Conservation (phyloP, 176 grass and related monocot genomes). For the Bonia amplexicaulis region DNA sequence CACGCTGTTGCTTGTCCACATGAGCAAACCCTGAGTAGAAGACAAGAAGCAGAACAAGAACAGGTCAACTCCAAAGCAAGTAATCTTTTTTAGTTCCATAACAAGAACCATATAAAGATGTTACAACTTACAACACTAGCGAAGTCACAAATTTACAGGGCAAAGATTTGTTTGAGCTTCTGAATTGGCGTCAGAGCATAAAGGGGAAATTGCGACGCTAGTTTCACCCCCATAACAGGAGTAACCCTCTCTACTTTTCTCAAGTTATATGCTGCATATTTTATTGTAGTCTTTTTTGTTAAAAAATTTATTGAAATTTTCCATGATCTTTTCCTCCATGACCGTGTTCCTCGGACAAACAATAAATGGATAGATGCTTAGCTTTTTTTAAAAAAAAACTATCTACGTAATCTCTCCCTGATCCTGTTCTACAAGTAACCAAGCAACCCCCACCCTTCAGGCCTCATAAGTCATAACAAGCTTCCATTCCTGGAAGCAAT, state of each 20-base stretch:
- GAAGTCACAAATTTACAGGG: background rate
- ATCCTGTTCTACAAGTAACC: background rate
- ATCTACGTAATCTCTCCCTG: background rate
- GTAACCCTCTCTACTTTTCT: background rate
- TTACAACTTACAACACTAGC: background rate
- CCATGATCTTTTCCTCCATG: background rate
- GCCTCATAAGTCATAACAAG: background rate
- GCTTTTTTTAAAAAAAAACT: background rate
- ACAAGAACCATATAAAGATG: background rate
- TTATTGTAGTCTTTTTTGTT: background rate
- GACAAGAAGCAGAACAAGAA: background rate
- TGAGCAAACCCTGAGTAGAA: slow-evolving; percentile 30
- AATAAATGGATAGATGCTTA: background rate
- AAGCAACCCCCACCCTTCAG: background rate
- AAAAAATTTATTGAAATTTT: background rate
- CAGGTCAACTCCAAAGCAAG: slow-evolving; percentile 21
- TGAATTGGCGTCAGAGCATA: background rate
- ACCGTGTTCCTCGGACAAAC: background rate
- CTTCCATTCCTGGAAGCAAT: background rate
- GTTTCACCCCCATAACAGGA: background rate
- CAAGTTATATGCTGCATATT: background rate
- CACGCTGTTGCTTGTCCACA: slow-evolving; percentile 34
- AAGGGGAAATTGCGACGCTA: too few relatives aligned
- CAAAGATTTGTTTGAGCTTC: background rate
- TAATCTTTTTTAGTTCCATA: background rate